A percentile compares a stretch with the other conserved stretches of the same genome.
Conservation (phyloP, 148 eudicot genomes). For the Cornus suecica region DNA sequence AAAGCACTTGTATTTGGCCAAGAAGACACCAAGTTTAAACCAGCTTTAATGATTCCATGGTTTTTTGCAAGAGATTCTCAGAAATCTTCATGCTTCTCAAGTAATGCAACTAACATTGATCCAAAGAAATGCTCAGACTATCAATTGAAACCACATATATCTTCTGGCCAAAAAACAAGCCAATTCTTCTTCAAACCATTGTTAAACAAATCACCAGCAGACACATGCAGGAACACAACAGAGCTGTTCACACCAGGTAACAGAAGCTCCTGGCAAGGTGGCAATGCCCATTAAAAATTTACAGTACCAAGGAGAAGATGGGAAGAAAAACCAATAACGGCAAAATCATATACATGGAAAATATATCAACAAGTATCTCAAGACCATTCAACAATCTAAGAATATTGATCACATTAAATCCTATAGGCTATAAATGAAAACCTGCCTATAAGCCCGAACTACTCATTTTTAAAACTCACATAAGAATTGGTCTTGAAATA, state of each 20-base stretch:
- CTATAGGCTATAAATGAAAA: not conserved
- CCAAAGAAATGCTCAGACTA: not conserved
- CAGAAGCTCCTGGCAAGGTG: not conserved
- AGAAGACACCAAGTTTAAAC: too few relatives aligned
- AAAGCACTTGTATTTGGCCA: too few relatives aligned
- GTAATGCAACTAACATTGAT: not conserved
- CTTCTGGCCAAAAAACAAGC: not conserved
- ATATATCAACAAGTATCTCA: not conserved
- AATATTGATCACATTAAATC: not conserved
- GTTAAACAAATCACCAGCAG: not conserved
- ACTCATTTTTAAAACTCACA: not conserved
- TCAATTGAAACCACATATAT: not conserved
- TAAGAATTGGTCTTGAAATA: not conserved
- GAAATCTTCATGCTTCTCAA: not conserved
- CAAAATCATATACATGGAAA: not conserved
- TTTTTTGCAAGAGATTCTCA: not conserved
- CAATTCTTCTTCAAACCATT: not conserved
- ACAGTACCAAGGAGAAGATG: not conserved
- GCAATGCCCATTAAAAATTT: not conserved
- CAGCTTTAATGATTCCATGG: too few relatives aligned
- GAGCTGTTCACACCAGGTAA: not conserved
- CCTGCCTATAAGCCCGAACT: not conserved
- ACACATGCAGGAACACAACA: not conserved
- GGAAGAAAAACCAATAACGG: not conserved
- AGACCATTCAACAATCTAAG: not conserved